Evolutionary conservation across 78 protist genomes (phyloP).

Genomic region (slime mould (Dictyostelium discoideum)): dicty_2.7 NC_007089.4:5527001-5527500

Average conservation of each 20-base stretch:
- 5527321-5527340: constrained; percentile 1
- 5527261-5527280: constrained; percentile 11
- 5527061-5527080: no score
- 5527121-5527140: constrained; percentile 62
- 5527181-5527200: neutral
- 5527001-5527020: no score
- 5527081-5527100: constrained; percentile 44
- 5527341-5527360: neutral
- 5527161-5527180: neutral
- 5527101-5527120: constrained; percentile 58
- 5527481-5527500: neutral
- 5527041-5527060: no score
- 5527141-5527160: neutral
- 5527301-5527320: constrained; percentile 9
- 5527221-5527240: constrained; percentile 47
- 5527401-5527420: constrained; percentile 15
- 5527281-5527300: neutral
- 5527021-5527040: no score
- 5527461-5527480: constrained; percentile 27
- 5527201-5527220: neutral
- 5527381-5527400: constrained; percentile 15
- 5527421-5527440: constrained; percentile 39
- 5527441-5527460: constrained; percentile 32
- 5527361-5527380: constrained; percentile 9
- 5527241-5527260: constrained; percentile 75